These are phyloP conservation scores for Datura wrightii DNA, from an alignment of 257 asterid genomes.

Conservation along the genomic window DNA sequence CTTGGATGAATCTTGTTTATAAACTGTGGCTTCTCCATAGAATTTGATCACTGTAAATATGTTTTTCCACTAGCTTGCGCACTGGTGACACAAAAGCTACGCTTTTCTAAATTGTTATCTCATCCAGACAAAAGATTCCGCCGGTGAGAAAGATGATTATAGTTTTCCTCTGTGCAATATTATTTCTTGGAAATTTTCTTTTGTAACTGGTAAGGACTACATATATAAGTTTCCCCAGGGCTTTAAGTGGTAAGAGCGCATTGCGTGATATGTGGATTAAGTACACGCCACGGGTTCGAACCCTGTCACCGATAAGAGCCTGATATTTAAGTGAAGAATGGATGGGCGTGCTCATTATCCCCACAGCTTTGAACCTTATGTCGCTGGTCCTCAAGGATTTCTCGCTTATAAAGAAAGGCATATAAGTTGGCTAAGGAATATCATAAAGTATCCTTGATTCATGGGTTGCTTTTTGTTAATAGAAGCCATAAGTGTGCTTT, in stretches of 20 bases:
- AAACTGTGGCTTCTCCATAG: background rate
- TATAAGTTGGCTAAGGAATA: background rate
- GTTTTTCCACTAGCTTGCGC: background rate
- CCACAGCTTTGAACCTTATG: background rate
- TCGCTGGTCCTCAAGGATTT: background rate
- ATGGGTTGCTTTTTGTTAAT: background rate
- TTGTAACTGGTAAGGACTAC: background rate
- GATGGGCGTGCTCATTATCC: background rate
- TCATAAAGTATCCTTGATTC: background rate
- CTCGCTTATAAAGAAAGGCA: background rate
- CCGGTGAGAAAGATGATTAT: constrained; percentile 6
- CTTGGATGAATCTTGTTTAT: constrained; percentile 18
- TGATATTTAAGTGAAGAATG: constrained; percentile 11
- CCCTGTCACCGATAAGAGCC: background rate
- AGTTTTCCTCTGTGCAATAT: constrained; percentile 11
- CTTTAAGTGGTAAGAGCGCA: background rate
- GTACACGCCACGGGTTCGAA: background rate
- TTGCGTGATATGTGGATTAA: background rate
- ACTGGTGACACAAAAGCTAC: background rate
- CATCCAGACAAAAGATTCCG: background rate
- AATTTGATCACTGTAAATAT: background rate
- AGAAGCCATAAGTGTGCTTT: background rate
- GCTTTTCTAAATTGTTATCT: constrained; percentile 9
- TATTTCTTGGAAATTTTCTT: background rate
- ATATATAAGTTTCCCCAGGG: background rate